These are phyloP conservation scores for Oryza nivara DNA, from an alignment of 176 grass and related monocot genomes.

Conservation along the genomic window DNA sequence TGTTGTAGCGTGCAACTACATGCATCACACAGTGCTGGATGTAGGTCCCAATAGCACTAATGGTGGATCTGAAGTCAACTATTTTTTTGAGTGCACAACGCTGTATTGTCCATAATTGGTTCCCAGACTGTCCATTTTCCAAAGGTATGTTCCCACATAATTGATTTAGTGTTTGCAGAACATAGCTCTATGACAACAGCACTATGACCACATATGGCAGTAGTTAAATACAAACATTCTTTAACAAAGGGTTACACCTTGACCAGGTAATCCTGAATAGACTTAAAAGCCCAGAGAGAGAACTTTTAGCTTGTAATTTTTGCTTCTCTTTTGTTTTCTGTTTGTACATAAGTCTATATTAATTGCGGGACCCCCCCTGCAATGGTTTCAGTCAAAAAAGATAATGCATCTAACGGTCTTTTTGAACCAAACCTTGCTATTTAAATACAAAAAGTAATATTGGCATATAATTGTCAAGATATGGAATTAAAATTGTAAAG, in stretches of 20 bases:
- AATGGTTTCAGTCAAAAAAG: too few species aligned
- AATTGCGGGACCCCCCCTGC: too few species aligned
- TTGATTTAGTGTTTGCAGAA: slow-evolving; percentile 5
- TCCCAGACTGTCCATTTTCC: too few species aligned
- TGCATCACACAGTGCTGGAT: background rate
- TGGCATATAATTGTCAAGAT: background rate
- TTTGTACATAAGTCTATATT: too few species aligned
- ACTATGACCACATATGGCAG: background rate
- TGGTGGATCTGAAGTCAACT: background rate
- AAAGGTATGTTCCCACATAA: slow-evolving; percentile 16
- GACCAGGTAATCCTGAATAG: background rate
- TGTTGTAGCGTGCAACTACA: background rate
- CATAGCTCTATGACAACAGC: background rate
- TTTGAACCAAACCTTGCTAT: background rate
- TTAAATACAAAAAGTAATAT: background rate
- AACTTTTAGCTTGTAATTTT: too few species aligned
- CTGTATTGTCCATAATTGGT: background rate
- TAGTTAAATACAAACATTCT: slow-evolving; percentile 1
- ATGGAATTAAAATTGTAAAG: background rate
- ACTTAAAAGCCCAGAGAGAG: too few species aligned
- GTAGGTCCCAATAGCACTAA: background rate
- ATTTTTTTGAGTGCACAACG: background rate
- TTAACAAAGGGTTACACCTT: background rate
- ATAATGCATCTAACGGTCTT: background rate
- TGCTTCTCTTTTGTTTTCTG: too few species aligned